Percentiles rank a stretch among this genome's conserved stretches.
Evolutionary conservation across 805 yeast species (phyloP).

Genomic region (Metschnikowia bowlesiae): DNA sequence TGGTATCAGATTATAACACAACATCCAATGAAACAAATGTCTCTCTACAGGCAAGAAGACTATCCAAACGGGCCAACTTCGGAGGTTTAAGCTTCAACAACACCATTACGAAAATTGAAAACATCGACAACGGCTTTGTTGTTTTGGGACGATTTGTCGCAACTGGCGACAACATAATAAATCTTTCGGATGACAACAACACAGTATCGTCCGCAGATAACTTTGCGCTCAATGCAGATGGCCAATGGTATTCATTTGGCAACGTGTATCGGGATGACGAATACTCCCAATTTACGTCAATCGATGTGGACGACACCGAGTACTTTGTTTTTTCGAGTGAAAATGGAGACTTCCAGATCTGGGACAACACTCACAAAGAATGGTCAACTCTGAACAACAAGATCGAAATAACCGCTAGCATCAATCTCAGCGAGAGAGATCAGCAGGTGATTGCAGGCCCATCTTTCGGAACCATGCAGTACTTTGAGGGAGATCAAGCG

Average conservation of each 20-base stretch:
- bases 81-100: conserved; percentile 30
- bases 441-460: conserved; percentile 36
- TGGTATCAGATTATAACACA: conserved; percentile 26
- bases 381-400: conserved; percentile 31
- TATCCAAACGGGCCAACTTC: conserved; percentile 19
- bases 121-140: conserved; percentile 20
- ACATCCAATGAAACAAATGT: conserved; percentile 28
- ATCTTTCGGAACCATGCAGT: conserved; percentile 33
- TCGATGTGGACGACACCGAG: conserved; percentile 36
- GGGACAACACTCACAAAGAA: conserved; percentile 36
- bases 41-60: conserved; percentile 4
- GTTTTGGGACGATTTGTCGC: conserved; percentile 32
- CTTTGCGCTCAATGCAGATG: conserved; percentile 34
- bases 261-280: conserved; percentile 20
- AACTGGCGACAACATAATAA: conserved; percentile 16
- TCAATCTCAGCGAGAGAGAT: conserved; percentile 16
- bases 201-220: conserved; percentile 25
- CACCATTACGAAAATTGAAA: conserved; percentile 22
- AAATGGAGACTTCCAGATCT: conserved; percentile 24
- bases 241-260: conserved; percentile 43
- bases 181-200: conserved; percentile 27
- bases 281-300: conserved; percentile 28
- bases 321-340: conserved; percentile 38
- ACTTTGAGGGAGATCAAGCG: conserved; percentile 25
- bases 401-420: conserved; percentile 27